phyloP scores from a whole-genome alignment of 2,329 filamentous ascomycete species.

The Pestalotiopsis sp. region DNA sequence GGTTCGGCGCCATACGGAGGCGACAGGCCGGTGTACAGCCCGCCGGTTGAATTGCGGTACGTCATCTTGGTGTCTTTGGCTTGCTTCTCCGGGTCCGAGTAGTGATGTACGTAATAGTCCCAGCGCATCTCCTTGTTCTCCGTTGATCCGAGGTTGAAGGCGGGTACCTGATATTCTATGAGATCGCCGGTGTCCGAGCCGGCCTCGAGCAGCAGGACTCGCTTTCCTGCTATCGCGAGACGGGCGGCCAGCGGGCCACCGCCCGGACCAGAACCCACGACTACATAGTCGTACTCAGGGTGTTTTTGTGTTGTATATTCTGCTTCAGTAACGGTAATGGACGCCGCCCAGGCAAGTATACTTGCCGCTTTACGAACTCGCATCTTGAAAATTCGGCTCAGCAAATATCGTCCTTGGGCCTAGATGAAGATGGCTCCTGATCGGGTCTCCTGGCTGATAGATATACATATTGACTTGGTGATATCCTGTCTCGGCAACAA shows the following conservation, averaged over 20 bases:
- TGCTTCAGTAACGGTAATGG: neutral
- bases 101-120: constrained; percentile 67
- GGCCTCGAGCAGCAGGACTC: constrained; percentile 54
- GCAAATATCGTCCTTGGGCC: neutral
- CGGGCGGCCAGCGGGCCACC: constrained; percentile 51
- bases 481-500: too few species aligned
- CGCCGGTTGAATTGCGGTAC: constrained; percentile 37
- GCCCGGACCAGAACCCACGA: constrained; percentile 56
- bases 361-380: neutral
- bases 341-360: neutral
- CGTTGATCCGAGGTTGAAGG: constrained; percentile 23
- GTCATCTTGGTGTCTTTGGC: constrained; percentile 54
- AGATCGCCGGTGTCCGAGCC: constrained; percentile 29
- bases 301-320: neutral
- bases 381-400: neutral
- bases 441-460: neutral
- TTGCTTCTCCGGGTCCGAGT: constrained; percentile 51
- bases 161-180: constrained; percentile 27
- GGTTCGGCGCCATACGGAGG: constrained; percentile 23
- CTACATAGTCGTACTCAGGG: constrained; percentile 50
- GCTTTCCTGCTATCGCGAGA: constrained; percentile 52
- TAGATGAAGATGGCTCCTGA: neutral
- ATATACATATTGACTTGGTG: neutral
- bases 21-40: constrained; percentile 32
- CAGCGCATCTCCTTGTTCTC: constrained; percentile 39